Evolutionary conservation across 306 rosid species (phyloP), one percentile per base, ranked within the genome.

Genomic region (Lablab purpureus): DNA sequence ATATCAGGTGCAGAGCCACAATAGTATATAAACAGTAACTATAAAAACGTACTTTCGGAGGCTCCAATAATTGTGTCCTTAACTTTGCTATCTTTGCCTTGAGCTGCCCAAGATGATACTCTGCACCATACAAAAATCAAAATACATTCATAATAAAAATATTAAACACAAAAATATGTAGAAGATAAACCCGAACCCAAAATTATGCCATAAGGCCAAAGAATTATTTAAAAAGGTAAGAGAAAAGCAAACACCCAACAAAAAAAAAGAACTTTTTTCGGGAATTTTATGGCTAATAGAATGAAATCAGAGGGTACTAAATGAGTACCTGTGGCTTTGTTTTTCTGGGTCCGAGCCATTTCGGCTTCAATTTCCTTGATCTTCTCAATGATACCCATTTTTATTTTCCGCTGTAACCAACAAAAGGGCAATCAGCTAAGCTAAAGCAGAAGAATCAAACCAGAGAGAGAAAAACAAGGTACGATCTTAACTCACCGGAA

Each of bases 61-160:
- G 99, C 83, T 96, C 99, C 90, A 96, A 82, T 6, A 96, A 87
- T 59, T 96, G 99, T 67, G 99, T 96, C 89, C 99, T 90, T 34
- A 96, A 81, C 85, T 89, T 96, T 37, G 99, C 99, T 50, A 96
- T 96, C 93, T 96, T 96, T 7, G 99, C 99, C 88, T 96, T 96
- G 82, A 96, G 99, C 91, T 96, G 99, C 80, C 99, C 99, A 66
- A 96, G 98, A 89, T 96, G 99, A 84, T 96, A 96, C 86, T 96
- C 99, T 96, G 85, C 83, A 74, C 40, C 59, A 49, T 40, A 77
- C 70, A 43, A 13, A 43, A 68, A 50, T 17, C 30, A 3, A 50
- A 84, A 51, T 17, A 10, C 69, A 79, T 14, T 71, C 21, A 58
- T 47, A 27, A 73, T 73, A 7, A 36, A 79, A 68, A 18, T 51